Evolutionary conservation across 106 monocot genomes (phyloP).

Genomic region (Dendrobium nobile): DNA sequence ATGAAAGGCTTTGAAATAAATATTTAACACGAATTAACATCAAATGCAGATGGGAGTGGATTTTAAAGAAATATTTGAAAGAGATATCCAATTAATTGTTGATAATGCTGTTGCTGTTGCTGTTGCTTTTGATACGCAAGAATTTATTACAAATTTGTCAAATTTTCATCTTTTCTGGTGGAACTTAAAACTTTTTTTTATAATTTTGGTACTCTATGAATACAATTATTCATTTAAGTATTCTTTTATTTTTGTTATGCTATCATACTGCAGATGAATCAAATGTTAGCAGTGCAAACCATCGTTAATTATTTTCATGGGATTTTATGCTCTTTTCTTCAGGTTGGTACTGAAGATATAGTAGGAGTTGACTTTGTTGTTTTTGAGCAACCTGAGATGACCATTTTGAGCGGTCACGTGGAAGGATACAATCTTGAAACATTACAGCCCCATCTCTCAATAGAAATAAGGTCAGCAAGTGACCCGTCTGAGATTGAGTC

Average conservation of each 20-base stretch:
- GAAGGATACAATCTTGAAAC: conserved; percentile 57
- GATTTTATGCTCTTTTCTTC: conserved; percentile 1
- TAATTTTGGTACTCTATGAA: no score
- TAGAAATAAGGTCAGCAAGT: conserved; percentile 64
- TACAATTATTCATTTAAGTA: no score
- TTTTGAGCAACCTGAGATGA: conserved; percentile 76
- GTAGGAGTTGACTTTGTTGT: conserved; percentile 74
- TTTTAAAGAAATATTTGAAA: no score
- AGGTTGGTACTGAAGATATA: conserved; percentile 79
- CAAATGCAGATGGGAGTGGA: no score
- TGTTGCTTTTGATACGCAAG: no score
- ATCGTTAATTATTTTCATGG: neutral
- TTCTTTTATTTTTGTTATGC: neutral
- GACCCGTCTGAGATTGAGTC: conserved; percentile 61
- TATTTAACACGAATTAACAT: no score
- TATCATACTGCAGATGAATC: neutral
- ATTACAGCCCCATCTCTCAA: conserved; percentile 65
- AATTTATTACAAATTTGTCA: no score
- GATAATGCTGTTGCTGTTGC: no score
- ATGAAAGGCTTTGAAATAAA: no score
- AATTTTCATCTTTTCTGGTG: no score
- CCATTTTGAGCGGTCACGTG: conserved; percentile 83
- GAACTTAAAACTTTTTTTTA: no score
- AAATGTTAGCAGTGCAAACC: neutral
- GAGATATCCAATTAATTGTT: no score